A percentile compares a stretch with the other conserved stretches of the same genome.
phyloP scores from a whole-genome alignment of 495 filamentous ascomycete genomes.

The Pyrenula massariospora region DNA sequence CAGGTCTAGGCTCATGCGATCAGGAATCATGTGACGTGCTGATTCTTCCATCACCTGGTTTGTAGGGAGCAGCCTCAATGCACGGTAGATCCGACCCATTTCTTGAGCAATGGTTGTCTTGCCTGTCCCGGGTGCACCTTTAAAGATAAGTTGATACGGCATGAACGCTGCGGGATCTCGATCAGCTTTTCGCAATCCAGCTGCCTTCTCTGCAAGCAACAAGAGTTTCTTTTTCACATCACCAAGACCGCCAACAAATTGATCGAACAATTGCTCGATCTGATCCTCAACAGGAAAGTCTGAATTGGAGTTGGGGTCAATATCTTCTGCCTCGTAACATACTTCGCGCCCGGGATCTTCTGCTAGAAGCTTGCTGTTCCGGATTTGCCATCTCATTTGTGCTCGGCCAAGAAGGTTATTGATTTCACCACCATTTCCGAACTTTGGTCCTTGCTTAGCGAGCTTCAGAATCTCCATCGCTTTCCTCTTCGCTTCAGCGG shows the following conservation, averaged over 20 bases:
- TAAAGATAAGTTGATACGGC: no score
- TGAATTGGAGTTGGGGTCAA: no score
- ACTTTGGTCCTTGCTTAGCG: conserved; percentile 43
- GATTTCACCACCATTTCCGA: conserved; percentile 25
- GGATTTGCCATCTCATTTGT: no score
- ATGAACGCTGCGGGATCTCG: conserved; percentile 49
- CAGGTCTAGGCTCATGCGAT: conserved; percentile 53
- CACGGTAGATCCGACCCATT: conserved; percentile 52
- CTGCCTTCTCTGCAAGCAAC: no score
- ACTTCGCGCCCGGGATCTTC: no score
- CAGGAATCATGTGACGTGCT: no score
- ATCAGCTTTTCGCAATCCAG: conserved; percentile 42
- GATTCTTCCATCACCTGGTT: conserved; percentile 55
- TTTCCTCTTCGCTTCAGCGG: conserved; percentile 18
- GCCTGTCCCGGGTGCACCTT: conserved; percentile 61
- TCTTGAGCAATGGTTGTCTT: conserved; percentile 69
- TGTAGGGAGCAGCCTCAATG: conserved; percentile 46
- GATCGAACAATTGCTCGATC: no score
- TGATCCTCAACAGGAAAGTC: no score
- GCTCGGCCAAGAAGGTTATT: conserved; percentile 20
- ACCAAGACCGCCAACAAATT: no score
- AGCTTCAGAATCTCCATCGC: conserved; percentile 25
- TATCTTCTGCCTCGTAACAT: no score
- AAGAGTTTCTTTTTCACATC: no score
- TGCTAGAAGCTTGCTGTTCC: no score